Percentiles rank a stretch among this genome's conserved stretches.
phyloP scores from a whole-genome alignment of 2,329 filamentous ascomycete genomes.

The Ophiostoma ulmi region DNA sequence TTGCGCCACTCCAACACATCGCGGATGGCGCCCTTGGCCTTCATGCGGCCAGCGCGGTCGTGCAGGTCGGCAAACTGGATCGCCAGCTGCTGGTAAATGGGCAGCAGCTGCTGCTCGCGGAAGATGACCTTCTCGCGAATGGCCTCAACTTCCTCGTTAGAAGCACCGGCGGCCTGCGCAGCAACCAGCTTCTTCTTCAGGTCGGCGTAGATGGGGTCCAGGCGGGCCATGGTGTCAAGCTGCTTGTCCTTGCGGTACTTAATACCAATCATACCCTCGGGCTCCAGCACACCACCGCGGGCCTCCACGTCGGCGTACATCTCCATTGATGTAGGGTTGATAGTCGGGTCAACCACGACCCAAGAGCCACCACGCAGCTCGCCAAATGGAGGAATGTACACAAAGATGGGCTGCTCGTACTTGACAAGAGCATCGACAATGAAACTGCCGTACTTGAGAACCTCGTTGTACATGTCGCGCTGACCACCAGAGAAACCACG shows the following conservation, averaged over 20 bases:
- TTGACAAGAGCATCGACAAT: constrained; percentile 98
- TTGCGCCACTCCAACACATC: constrained; percentile 79
- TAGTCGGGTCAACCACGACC: constrained; percentile 98
- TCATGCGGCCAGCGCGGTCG: constrained; percentile 94
- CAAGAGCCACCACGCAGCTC: constrained; percentile 98
- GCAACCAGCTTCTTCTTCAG: constrained; percentile 71
- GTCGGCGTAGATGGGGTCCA: constrained; percentile 75
- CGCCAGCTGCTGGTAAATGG: constrained; percentile 92
- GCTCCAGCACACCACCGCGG: constrained; percentile 94
- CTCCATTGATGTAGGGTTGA: constrained; percentile 95
- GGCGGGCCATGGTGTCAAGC: constrained; percentile 91
- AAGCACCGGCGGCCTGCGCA: constrained; percentile 54
- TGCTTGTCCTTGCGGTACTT: constrained; percentile 98
- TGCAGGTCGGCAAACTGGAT: constrained; percentile 95
- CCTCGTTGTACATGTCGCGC: constrained; percentile 99
- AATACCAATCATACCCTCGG: constrained; percentile 96
- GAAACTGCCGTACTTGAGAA: constrained; percentile 98
- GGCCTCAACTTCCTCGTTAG: constrained; percentile 66
- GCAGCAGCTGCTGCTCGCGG: constrained; percentile 83
- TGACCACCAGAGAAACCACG: constrained; percentile 99
- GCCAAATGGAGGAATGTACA: constrained; percentile 95
- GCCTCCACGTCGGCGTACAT: constrained; percentile 98
- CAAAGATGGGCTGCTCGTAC: constrained; percentile 97
- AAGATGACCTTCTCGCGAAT: constrained; percentile 79
- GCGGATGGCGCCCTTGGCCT: constrained; percentile 93